phyloP scores from a whole-genome alignment of 345 rosid species.

The Salix koriyanagi region DNA sequence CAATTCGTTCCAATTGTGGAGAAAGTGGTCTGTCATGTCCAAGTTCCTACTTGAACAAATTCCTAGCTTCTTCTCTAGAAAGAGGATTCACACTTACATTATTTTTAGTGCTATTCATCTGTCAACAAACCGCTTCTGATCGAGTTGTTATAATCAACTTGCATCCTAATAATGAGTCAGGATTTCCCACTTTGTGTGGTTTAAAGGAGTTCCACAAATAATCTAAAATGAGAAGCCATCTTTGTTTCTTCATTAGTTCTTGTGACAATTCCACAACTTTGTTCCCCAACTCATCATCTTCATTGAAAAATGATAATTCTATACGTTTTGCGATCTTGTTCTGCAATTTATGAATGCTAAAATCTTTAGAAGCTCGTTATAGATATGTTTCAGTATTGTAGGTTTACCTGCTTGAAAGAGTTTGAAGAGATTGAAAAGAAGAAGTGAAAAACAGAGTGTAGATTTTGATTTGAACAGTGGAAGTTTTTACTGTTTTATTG shows the following conservation, averaged over 20 bases:
- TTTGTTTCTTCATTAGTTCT: no score
- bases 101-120: not conserved
- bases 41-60: not conserved
- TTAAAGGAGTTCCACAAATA: not conserved
- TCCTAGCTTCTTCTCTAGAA: not conserved
- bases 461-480: no score
- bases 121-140: not conserved
- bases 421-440: no score
- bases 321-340: not conserved
- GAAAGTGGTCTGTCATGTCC: not conserved
- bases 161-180: not conserved
- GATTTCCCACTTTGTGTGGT: not conserved
- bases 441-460: no score
- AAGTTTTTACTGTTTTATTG: no score
- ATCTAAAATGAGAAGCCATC: no score
- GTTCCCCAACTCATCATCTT: no score
- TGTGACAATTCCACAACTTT: no score
- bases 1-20: not conserved
- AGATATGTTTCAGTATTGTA: not conserved
- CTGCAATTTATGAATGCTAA: not conserved
- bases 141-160: slow-evolving; percentile 6
- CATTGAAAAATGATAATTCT: no score
- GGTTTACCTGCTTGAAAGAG: not conserved
- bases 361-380: not conserved
- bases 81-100: not conserved